Evolutionary conservation across 345 rosid genomes (phyloP).

Genomic region (Dipteronia sinensis): DNA sequence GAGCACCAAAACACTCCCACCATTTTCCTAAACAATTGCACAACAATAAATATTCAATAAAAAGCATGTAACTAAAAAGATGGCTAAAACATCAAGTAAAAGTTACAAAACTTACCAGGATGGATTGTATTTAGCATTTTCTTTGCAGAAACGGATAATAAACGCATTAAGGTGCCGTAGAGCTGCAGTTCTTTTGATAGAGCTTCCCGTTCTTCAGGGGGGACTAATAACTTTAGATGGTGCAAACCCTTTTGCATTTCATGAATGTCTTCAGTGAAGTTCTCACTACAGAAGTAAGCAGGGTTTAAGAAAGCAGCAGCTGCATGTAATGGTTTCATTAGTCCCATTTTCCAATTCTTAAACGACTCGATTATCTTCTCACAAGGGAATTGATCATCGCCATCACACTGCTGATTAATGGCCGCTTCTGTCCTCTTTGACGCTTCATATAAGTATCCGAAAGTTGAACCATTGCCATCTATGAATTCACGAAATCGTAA

Average conservation of each 20-base stretch:
- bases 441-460: slow-evolving; percentile 22
- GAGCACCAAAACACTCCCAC: too few relatives aligned
- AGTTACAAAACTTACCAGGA: slow-evolving; percentile 3
- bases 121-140: not conserved
- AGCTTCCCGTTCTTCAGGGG: not conserved
- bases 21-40: too few relatives aligned
- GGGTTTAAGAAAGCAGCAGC: not conserved
- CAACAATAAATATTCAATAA: too few relatives aligned
- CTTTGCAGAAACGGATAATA: not conserved
- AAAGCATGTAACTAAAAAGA: too few relatives aligned
- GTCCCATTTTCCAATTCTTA: not conserved
- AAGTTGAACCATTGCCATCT: too few relatives aligned
- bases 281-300: not conserved
- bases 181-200: not conserved
- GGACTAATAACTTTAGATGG: too few relatives aligned
- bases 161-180: not conserved
- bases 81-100: not conserved
- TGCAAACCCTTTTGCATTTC: too few relatives aligned
- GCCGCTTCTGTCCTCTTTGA: not conserved
- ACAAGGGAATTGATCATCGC: not conserved
- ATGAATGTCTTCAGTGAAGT: not conserved
- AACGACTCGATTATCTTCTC: not conserved
- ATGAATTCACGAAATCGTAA: too few relatives aligned
- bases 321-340: not conserved
- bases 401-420: not conserved